A percentile compares a stretch with the other conserved stretches of the same genome.
These are phyloP conservation scores for Gomphus sp. DNA, from an alignment of 1,284 basidiomycete species.

Conservation along the genomic window DNA sequence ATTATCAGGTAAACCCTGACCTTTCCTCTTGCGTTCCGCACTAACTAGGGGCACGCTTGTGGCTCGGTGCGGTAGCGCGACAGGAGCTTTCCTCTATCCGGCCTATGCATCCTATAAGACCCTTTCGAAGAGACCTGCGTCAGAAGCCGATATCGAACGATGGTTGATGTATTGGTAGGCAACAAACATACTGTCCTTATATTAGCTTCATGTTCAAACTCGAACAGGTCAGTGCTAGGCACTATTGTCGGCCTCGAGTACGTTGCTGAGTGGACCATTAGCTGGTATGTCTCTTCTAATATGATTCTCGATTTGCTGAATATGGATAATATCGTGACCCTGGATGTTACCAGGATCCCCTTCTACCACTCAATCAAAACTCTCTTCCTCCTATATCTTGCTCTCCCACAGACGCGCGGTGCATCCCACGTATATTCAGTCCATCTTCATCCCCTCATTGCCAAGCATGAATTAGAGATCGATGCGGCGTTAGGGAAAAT, in stretches of 20 bases:
- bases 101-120: slow-evolving; percentile 83
- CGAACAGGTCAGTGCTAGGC: slow-evolving; percentile 61
- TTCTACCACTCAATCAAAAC: slow-evolving; percentile 83
- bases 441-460: slow-evolving; percentile 74
- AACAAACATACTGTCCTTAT: too few species aligned
- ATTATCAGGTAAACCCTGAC: slow-evolving; percentile 23
- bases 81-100: slow-evolving; percentile 65
- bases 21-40: neutral
- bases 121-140: slow-evolving; percentile 67
- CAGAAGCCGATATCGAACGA: slow-evolving; percentile 69
- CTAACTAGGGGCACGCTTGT: neutral
- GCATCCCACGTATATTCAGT: slow-evolving; percentile 71
- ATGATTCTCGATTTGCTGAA: too few species aligned
- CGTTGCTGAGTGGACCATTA: slow-evolving; percentile 74
- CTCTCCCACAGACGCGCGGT: slow-evolving; percentile 82
- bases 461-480: slow-evolving; percentile 69
- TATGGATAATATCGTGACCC: too few species aligned
- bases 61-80: slow-evolving; percentile 13
- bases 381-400: slow-evolving; percentile 79
- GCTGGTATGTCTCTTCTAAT: slow-evolving; percentile 47
- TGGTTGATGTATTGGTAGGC: slow-evolving; percentile 81
- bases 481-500: slow-evolving; percentile 28
- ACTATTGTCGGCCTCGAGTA: slow-evolving; percentile 68
- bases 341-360: slow-evolving; percentile 61
- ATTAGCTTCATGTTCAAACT: too few species aligned